A percentile compares a stretch with the other conserved stretches of the same genome.
Evolutionary conservation across 805 yeast genomes (phyloP).

Genomic region (Clavispora fructus): DNA sequence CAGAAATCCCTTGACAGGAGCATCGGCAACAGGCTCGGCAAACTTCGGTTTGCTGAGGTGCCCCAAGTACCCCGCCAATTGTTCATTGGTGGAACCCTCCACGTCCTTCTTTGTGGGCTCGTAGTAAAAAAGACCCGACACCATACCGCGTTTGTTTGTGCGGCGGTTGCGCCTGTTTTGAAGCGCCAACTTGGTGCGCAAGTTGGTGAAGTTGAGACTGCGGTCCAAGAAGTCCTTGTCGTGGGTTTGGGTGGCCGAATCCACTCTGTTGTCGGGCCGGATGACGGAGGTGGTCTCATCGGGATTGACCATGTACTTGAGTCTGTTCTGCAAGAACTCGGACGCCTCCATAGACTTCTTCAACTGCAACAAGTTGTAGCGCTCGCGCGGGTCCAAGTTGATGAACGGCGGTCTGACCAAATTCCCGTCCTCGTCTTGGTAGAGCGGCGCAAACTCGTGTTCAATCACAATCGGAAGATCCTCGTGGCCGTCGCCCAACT

Average conservation of each 20-base stretch:
- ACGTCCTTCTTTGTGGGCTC: conserved; percentile 19
- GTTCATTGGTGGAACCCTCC: conserved; percentile 8
- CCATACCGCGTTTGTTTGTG: conserved; percentile 19
- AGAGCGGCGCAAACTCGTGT: conserved; percentile 29
- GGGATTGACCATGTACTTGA: conserved; percentile 38
- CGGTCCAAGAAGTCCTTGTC: conserved; percentile 24
- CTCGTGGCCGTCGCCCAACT: conserved; percentile 1
- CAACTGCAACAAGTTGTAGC: conserved; percentile 37
- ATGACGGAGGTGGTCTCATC: conserved; percentile 27
- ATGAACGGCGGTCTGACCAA: conserved; percentile 41
- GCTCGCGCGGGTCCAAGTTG: conserved; percentile 38
- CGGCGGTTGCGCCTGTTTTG: conserved; percentile 7
- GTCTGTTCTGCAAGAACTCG: conserved; percentile 25
- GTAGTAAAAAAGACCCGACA: conserved; percentile 34
- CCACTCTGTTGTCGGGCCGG: conserved; percentile 24
- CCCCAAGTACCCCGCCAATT: conserved; percentile 33
- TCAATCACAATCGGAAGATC: conserved; percentile 19
- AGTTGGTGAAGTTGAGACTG: conserved; percentile 21
- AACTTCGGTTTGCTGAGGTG: conserved; percentile 29
- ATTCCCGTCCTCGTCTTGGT: conserved; percentile 33
- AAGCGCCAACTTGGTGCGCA: conserved; percentile 13
- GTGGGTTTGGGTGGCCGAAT: conserved; percentile 39
- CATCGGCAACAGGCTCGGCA: conserved; percentile 1
- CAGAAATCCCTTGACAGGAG: neutral
- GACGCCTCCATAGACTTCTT: conserved; percentile 35